These are phyloP conservation scores for Pterocarpus macrocarpus DNA, from an alignment of 306 rosid species.

Conservation along the genomic window DNA sequence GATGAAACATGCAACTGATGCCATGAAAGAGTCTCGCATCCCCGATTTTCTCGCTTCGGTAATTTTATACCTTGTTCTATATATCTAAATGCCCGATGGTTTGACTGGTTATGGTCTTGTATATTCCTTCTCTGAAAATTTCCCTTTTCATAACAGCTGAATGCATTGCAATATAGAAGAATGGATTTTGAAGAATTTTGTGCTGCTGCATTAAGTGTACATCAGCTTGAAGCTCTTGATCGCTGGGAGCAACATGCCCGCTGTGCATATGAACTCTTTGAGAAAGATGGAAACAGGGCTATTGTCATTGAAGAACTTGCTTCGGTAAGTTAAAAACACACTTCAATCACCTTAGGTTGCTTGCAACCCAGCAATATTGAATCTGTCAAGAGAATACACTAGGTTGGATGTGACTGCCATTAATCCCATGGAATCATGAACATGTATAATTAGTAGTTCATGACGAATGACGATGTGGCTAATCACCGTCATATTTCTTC, in stretches of 20 bases:
- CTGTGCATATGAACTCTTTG: conserved; percentile 93
- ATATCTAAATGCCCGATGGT: conserved; percentile 23
- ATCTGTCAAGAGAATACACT: background rate
- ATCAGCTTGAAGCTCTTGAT: conserved; percentile 98
- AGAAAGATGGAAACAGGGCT: conserved; percentile 93
- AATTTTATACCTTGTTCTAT: conserved; percentile 38
- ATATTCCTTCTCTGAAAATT: conserved; percentile 35
- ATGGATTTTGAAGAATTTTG: conserved; percentile 99
- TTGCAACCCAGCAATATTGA: background rate
- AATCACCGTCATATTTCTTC: conserved; percentile 8
- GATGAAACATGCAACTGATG: conserved; percentile 82
- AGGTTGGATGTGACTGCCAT: background rate
- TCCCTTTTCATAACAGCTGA: conserved; percentile 69
- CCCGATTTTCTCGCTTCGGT: conserved; percentile 86
- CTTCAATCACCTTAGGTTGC: background rate
- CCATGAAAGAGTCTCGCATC: conserved; percentile 92
- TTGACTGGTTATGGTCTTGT: conserved; percentile 38
- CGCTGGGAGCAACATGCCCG: conserved; percentile 98
- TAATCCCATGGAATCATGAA: background rate
- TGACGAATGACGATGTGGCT: conserved; percentile 21
- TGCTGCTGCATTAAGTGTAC: conserved; percentile 90
- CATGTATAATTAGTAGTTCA: conserved; percentile 10
- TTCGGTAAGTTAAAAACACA: conserved; percentile 66
- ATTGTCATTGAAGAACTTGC: conserved; percentile 98
- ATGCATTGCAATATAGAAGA: conserved; percentile 92